Evolutionary conservation across 345 rosid genomes (phyloP), one percentile per base, ranked within the genome.

Genomic region (Heritiera fomes): DNA sequence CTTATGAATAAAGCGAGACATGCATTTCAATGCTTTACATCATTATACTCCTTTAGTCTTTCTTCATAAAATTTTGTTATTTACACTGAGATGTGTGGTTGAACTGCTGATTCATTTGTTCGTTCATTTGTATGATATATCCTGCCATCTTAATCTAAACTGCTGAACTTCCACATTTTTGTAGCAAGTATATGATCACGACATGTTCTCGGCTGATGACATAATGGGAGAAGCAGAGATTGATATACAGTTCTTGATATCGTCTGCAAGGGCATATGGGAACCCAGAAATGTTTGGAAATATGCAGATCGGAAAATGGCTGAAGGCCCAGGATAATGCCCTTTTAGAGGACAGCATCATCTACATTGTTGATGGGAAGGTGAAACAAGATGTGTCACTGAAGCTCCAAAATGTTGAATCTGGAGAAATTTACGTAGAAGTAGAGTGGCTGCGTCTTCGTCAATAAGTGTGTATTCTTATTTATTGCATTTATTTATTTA

Each of bases 161-260:
- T 68, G n/a, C 45, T 1, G 38, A 34, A 1, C 28, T 23, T 23
- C 28, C 28, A 23, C 28, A 23, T 23, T 62, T 23, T 70, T 87
- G 85, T 91, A 97, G 99, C 85, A 84, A 86, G 98, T 97, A 74
- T 97, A 80, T 81, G 98, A 97, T 81, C 75, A 94, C 2, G 97
- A 94, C 78, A 93, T 93, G 23, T 94, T 97, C 77, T 97, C 99
- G 15, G 92, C 97, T 4, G 98, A 97, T 76, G 99, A 97, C 87
- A 90, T 97, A 88, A 97, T 97, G 99, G 98, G 99, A 75, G 98
- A 93, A 83, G 99, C 98, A 12, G 93, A 87, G 86, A 80, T 97
- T 0, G 99, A 94, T 87, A 85, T 97, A 82, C 99, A 93, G 78
- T 97, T 97, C 6, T 72, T 97, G 86, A 86, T 93, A 79, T 89